Conservation (phyloP, 768 basidiomycete genomes). For the Tulasnella calospora region DNA sequence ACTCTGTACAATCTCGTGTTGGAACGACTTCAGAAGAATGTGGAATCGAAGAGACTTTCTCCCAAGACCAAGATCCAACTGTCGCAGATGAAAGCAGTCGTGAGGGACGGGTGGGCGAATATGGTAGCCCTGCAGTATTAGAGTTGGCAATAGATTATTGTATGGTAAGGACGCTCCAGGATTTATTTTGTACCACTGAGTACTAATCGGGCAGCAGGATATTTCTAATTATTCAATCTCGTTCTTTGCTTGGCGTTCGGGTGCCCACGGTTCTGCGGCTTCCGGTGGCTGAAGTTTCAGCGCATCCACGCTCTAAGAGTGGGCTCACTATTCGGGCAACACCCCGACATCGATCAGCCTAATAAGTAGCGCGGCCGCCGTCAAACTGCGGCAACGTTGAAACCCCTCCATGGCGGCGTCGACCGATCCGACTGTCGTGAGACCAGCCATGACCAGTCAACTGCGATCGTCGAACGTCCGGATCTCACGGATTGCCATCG, state of each 20-base stretch:
- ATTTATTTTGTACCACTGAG: background rate
- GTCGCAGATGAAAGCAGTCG: background rate
- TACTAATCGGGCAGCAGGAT: background rate
- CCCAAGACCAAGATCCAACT: background rate
- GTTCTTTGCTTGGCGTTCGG: background rate
- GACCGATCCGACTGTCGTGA: background rate
- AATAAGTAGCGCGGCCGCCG: background rate
- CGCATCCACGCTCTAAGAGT: background rate
- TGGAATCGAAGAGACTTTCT: background rate
- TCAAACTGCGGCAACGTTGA: background rate
- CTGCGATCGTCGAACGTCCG: background rate
- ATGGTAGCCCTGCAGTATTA: background rate
- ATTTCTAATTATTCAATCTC: background rate
- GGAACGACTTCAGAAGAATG: background rate
- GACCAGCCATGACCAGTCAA: background rate
- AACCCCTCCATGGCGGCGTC: background rate
- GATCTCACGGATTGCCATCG: background rate
- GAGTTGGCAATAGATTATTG: background rate
- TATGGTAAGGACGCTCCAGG: background rate
- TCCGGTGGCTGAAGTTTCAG: background rate
- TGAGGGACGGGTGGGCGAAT: background rate
- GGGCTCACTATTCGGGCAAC: background rate
- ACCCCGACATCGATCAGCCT: background rate
- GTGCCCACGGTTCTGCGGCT: background rate
- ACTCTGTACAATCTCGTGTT: slow-evolving; percentile 32